Evolutionary conservation across 768 basidiomycete species (phyloP), one percentile per base, ranked within the genome.

Genomic region (Harrya chromipes): DNA sequence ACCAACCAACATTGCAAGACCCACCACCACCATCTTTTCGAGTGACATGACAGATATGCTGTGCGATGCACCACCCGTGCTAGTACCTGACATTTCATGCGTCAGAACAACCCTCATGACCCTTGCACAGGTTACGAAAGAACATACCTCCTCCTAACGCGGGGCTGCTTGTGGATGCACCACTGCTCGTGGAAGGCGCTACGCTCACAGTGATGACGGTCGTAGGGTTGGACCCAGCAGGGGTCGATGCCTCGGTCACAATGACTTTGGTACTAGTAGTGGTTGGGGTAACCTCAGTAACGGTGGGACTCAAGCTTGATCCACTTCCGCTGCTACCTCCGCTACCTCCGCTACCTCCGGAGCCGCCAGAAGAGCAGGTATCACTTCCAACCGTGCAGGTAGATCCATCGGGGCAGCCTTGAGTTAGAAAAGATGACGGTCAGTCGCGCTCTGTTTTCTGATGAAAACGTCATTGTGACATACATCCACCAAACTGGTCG

Each of bases 401-500:
- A 9, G 26, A n/a, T 10, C 58, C 60, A 4, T 4, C 17, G 11
- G 56, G 41, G 29, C 64, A 66, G 40, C 63, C 63, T 64, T 26
- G 1, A 24, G 17, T 10, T 13, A 29, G 26, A 11, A 29, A 6
- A 0, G 14, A 24, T 10, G n/a, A 53, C 19, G 59, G 52, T 42
- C 41, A 29, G 29, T 24, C 29, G 13, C n/a, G 1, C 11, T 4
- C 24, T 11, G 10, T 3, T 9, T 12, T 21, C 6, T 1, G 17
- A 4, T n/a, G 26, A 3, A 29, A 13, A 29, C 29, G 20, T 8
- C 34, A 40, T 27, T 16, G 17, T 9, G 9, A 58, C 63, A 21
- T 38, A 65, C 63, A 65, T 47, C 48, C 55, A 20, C 63, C 64
- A 21, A 41, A 27, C 9, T 38, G 35, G 27, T 65, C 63, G 33